Base-by-base conservation (phyloP, 768 basidiomycete genomes). In the Boletus vermiculosoides region DNA sequence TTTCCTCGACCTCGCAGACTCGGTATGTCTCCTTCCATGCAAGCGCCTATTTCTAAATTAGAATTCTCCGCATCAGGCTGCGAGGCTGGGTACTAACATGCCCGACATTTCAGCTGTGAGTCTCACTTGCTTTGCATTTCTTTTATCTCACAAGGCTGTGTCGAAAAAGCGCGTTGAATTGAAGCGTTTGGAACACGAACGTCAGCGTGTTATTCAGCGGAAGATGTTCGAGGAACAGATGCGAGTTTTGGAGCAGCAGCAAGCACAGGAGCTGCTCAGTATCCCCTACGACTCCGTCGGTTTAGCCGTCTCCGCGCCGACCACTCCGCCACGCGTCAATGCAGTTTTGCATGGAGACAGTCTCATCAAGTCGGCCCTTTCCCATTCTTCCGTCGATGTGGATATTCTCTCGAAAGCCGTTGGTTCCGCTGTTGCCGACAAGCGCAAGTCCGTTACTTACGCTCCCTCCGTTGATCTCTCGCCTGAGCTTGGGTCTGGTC, bases 201-300 rank as follows among this genome's bases (percentile, higher is more conserved):
- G 91, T 50, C 92, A 94, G 74, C 92, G 94, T 59, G 77, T 77
- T 39, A 71, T 91, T 42, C 94, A 96, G 71, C 87, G 94, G 69
- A 89, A 86, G 74, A 75, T 92, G 66, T 98, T 98, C 73, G 95
- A 98, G 74, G 92, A 96, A 66, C 94, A 97, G 76, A 97, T 97
- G 95, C 88, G 89, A 54, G 86, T 81, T 52, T 82, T 98, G 61
- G 94, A 98, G 76, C 87, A 89, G 61, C 87, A 93, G 72, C 95
- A 98, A 74, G 86, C 85, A 13, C 87, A 90, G 62, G 91, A 94
- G 70, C 80, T 94, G 39, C 84, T 94, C 66, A 82, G 73, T 62
- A 80, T 92, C 64, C 88, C 89, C 36, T 83, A 82, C 68, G 87
- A 89, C 58, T 60, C 80, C n/a, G 75, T 76, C 58, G 78, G 78